Conservation (phyloP, 495 filamentous ascomycete species). For the Neurospora sp. region DNA sequence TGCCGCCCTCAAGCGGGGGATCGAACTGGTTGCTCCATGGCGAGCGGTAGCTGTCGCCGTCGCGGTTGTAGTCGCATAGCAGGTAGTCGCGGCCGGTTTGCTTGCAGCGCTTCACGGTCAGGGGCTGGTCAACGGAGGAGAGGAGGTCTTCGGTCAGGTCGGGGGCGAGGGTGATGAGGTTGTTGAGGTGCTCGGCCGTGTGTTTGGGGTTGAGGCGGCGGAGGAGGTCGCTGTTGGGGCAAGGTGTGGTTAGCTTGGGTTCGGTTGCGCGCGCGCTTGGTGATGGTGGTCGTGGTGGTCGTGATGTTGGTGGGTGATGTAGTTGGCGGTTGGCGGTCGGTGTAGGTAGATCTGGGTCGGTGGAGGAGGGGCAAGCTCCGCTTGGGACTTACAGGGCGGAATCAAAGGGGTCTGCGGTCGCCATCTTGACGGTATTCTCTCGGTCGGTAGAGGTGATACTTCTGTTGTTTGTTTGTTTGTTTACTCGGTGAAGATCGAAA, state of each 20-base stretch:
- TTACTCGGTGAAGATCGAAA: background rate
- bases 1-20: slow-evolving; percentile 53
- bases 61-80: slow-evolving; percentile 98
- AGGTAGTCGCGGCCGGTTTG: slow-evolving; percentile 92
- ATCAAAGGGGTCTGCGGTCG: slow-evolving; percentile 53
- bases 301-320: slow-evolving; percentile 2
- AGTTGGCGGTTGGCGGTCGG: background rate
- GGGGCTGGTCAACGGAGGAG: slow-evolving; percentile 90
- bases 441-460: background rate
- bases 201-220: slow-evolving; percentile 91
- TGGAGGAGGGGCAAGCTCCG: background rate
- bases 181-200: slow-evolving; percentile 72
- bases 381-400: slow-evolving; percentile 61
- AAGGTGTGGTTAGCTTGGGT: background rate
- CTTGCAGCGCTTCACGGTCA: slow-evolving; percentile 72
- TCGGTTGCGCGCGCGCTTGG: background rate
- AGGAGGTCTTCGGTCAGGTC: slow-evolving; percentile 96
- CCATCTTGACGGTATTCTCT: slow-evolving; percentile 23
- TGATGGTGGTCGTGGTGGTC: background rate
- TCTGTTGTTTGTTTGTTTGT: background rate
- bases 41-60: slow-evolving; percentile 92
- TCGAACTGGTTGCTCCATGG: slow-evolving; percentile 99
- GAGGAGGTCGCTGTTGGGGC: slow-evolving; percentile 72
- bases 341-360: background rate
- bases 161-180: slow-evolving; percentile 76